Conservation (phyloP, 768 basidiomycete species). For the Dentipellis sp. region DNA sequence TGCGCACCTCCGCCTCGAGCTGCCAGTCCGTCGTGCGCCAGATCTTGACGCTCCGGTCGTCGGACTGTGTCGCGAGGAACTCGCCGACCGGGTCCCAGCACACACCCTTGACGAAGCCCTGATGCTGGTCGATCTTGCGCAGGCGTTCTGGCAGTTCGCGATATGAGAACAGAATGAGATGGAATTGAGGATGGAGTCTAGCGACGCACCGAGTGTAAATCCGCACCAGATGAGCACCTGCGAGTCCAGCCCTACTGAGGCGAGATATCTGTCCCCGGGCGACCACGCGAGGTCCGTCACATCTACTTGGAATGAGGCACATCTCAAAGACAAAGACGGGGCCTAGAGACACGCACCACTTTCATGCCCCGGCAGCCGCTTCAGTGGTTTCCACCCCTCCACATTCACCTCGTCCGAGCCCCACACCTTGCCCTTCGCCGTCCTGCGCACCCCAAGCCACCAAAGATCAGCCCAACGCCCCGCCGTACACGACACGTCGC, state of each 20-base stretch:
- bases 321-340: not conserved
- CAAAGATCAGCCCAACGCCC: not conserved
- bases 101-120: slow-evolving; percentile 97
- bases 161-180: not conserved
- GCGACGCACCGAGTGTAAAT: slow-evolving; percentile 64
- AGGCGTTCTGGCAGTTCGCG: slow-evolving; percentile 51
- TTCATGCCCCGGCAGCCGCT: slow-evolving; percentile 87
- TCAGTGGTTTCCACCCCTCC: slow-evolving; percentile 94
- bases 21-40: slow-evolving; percentile 95
- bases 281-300: slow-evolving; percentile 96
- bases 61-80: slow-evolving; percentile 95
- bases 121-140: slow-evolving; percentile 77
- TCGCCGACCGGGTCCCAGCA: slow-evolving; percentile 99
- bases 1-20: slow-evolving; percentile 72
- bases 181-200: not conserved
- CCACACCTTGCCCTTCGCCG: slow-evolving; percentile 81
- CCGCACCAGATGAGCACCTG: slow-evolving; percentile 93
- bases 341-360: slow-evolving; percentile 51
- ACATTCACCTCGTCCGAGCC: slow-evolving; percentile 94
- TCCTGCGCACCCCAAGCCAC: slow-evolving; percentile 29
- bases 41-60: slow-evolving; percentile 93
- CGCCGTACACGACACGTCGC: not conserved
- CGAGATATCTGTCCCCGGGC: slow-evolving; percentile 84
- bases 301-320: slow-evolving; percentile 37
- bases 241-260: slow-evolving; percentile 90